These are phyloP conservation scores for Kuraishia molischiana DNA, from an alignment of 805 yeast genomes.

Conservation along the genomic window DNA sequence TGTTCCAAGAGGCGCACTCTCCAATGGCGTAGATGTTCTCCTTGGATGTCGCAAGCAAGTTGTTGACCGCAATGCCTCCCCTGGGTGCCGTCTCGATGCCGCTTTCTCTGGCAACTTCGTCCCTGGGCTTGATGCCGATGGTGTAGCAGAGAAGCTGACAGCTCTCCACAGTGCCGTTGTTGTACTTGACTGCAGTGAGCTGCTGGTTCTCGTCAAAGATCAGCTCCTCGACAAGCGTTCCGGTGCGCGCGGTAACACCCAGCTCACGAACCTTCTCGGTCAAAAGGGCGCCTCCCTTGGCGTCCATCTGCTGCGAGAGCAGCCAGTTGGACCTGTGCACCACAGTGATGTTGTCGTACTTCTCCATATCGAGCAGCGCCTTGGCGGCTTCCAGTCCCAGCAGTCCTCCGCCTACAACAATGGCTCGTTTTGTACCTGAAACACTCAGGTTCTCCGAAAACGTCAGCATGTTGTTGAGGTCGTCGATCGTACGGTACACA, in stretches of 20 bases:
- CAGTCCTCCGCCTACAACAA: conserved; percentile 25
- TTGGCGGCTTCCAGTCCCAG: conserved; percentile 27
- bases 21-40: conserved; percentile 22
- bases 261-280: conserved; percentile 39
- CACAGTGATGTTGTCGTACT: conserved; percentile 18
- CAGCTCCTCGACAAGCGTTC: conserved; percentile 38
- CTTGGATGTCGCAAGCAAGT: conserved; percentile 18
- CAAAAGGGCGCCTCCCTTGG: conserved; percentile 21
- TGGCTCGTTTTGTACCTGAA: conserved; percentile 11
- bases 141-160: conserved; percentile 24
- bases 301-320: conserved; percentile 25
- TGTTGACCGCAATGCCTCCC: conserved; percentile 21
- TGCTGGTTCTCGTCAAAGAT: conserved; percentile 18
- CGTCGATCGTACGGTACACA: conserved; percentile 25
- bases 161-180: conserved; percentile 17
- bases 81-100: conserved; percentile 14
- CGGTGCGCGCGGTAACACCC: conserved; percentile 43
- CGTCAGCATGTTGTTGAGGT: conserved; percentile 17
- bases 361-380: conserved; percentile 21
- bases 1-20: conserved; percentile 27
- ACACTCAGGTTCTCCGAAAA: conserved; percentile 10
- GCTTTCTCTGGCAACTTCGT: conserved; percentile 18
- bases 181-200: conserved; percentile 15
- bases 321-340: conserved; percentile 24
- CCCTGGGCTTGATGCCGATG: conserved; percentile 25